A percentile compares a stretch with the other conserved stretches of the same genome.
phyloP scores from a whole-genome alignment of 441 rosid species.

The Adansonia grandidieri region DNA sequence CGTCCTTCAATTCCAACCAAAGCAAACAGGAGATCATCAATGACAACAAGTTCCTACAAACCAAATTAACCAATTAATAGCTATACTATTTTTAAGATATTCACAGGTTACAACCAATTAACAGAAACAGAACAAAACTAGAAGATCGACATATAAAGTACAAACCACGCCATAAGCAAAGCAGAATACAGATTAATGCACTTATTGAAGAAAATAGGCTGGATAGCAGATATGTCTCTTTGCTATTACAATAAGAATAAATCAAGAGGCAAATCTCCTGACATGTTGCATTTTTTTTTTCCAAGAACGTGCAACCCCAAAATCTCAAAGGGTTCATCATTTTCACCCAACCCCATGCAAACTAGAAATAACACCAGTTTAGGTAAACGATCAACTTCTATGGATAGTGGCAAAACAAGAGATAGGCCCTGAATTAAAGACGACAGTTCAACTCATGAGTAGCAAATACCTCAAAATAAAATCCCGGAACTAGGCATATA shows the following conservation, averaged over 20 bases:
- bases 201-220: background rate
- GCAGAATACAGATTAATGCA: background rate
- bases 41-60: constrained; percentile 83
- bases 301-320: background rate
- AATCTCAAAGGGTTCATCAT: constrained; percentile 7
- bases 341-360: constrained; percentile 12
- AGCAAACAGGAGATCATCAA: constrained; percentile 88
- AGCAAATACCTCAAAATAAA: background rate
- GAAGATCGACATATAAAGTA: background rate
- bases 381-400: background rate
- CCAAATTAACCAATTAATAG: constrained; percentile 24
- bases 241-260: background rate
- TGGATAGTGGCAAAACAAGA: constrained; percentile 7
- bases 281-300: background rate
- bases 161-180: background rate
- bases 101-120: constrained; percentile 17
- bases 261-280: background rate
- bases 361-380: background rate
- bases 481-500: background rate
- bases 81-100: background rate
- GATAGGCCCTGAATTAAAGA: background rate
- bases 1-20: constrained; percentile 96
- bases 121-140: background rate
- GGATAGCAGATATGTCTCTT: background rate
- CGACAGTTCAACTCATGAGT: constrained; percentile 1